Evolutionary conservation across 2,329 filamentous ascomycete genomes (phyloP).

Genomic region (Metarhizium brunneum): DNA sequence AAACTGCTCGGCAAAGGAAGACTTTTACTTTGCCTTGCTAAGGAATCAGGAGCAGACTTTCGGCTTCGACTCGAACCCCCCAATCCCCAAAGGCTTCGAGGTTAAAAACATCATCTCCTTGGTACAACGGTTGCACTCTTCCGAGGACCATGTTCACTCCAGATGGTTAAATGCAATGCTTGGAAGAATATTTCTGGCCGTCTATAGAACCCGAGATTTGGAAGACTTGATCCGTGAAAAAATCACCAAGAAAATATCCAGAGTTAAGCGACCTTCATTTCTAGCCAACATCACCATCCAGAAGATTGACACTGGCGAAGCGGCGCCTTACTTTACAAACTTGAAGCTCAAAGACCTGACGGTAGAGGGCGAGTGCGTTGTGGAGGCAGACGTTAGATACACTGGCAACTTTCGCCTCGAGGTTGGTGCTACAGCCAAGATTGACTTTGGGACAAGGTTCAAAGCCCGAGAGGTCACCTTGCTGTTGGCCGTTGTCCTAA

Average conservation of each 20-base stretch:
- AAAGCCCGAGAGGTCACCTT: conserved; percentile 86
- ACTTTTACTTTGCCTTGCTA: conserved; percentile 92
- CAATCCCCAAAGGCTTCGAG: conserved; percentile 67
- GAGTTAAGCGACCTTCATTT: conserved; percentile 86
- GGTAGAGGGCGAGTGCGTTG: conserved; percentile 79
- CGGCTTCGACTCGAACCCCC: conserved; percentile 43
- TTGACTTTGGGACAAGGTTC: conserved; percentile 82
- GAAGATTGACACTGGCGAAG: conserved; percentile 76
- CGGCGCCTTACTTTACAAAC: conserved; percentile 82
- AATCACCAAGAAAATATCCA: conserved; percentile 90
- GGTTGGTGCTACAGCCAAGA: conserved; percentile 83
- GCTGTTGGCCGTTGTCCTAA: conserved; percentile 75
- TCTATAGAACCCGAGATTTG: conserved; percentile 78
- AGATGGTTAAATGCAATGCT: conserved; percentile 91
- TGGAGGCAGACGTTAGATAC: conserved; percentile 84
- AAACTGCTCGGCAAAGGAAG: conserved; percentile 92
- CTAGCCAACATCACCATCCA: conserved; percentile 77
- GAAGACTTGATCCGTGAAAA: conserved; percentile 74
- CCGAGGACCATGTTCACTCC: conserved; percentile 82
- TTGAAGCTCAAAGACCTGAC: conserved; percentile 81
- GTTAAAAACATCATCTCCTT: conserved; percentile 80
- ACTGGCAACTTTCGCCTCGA: conserved; percentile 83
- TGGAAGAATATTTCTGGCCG: conserved; percentile 75
- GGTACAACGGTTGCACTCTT: conserved; percentile 83
- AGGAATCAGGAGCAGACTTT: conserved; percentile 69